Evolutionary conservation across 768 basidiomycete species (phyloP).

Genomic region (Favolaschia claudopus): DNA sequence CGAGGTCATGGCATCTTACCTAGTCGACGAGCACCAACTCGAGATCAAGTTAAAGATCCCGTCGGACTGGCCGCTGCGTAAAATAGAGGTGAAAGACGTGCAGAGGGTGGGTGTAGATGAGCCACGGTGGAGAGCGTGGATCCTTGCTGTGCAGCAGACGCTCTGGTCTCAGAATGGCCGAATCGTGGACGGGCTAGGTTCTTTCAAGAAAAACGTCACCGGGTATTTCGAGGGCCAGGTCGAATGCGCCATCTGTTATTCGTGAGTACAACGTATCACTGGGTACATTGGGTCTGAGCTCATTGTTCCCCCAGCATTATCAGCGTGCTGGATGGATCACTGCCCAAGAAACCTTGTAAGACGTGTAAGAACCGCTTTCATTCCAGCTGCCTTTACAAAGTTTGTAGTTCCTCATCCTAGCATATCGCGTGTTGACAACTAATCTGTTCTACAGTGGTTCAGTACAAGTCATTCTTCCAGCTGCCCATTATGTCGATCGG

Average conservation of each 20-base stretch:
- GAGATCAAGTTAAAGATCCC: conserved; percentile 91
- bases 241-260: conserved; percentile 97
- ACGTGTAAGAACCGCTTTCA: conserved; percentile 97
- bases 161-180: conserved; percentile 92
- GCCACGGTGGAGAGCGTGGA: conserved; percentile 92
- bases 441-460: conserved; percentile 71
- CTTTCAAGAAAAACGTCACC: conserved; percentile 94
- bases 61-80: conserved; percentile 87
- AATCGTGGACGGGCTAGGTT: conserved; percentile 83
- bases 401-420: conserved; percentile 33
- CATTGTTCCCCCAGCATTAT: conserved; percentile 74
- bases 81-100: conserved; percentile 87
- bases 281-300: neutral
- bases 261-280: conserved; percentile 54
- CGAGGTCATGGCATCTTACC: conserved; percentile 86
- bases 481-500: conserved; percentile 90
- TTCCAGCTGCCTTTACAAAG: conserved; percentile 90
- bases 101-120: conserved; percentile 89
- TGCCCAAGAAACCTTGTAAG: conserved; percentile 91
- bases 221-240: conserved; percentile 95
- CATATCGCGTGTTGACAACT: neutral
- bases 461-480: conserved; percentile 88
- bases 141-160: conserved; percentile 90
- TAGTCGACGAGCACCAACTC: conserved; percentile 92
- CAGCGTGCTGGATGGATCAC: conserved; percentile 83